These are phyloP conservation scores for Melocanna baccifera DNA, from an alignment of 176 grass and related monocot genomes.

Conservation along the genomic window DNA sequence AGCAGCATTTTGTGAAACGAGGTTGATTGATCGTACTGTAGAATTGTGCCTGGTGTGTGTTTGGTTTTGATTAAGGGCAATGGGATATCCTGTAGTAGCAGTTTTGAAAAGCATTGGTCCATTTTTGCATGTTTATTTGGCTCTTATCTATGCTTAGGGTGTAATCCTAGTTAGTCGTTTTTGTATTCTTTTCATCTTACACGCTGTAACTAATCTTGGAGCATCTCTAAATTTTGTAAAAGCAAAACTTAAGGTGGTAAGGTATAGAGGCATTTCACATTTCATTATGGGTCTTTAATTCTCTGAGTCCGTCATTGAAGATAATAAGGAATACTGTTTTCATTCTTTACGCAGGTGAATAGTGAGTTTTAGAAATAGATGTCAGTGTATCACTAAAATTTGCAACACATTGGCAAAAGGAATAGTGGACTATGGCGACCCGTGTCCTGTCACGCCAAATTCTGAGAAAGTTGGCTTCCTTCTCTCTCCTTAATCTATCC, in stretches of 20 bases:
- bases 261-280: neutral
- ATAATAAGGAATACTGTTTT: neutral
- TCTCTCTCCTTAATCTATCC: constrained; percentile 16
- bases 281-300: neutral
- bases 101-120: too few species aligned
- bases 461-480: constrained; percentile 29
- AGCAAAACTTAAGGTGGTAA: neutral
- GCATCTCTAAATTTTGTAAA: neutral
- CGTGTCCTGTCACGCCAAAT: constrained; percentile 34
- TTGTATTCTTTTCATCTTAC: neutral
- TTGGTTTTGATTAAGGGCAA: too few species aligned
- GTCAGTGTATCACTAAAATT: neutral
- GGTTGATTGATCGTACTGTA: neutral
- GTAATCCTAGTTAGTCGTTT: neutral
- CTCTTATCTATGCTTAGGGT: too few species aligned
- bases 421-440: constrained; percentile 28
- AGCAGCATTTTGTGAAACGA: neutral
- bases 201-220: neutral
- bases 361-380: neutral
- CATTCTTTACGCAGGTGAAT: neutral
- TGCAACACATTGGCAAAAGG: neutral
- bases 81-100: too few species aligned
- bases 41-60: neutral
- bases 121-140: too few species aligned
- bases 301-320: neutral